Conservation (phyloP, 1,284 basidiomycete species). For the Melampsora larici-populina region DNA sequence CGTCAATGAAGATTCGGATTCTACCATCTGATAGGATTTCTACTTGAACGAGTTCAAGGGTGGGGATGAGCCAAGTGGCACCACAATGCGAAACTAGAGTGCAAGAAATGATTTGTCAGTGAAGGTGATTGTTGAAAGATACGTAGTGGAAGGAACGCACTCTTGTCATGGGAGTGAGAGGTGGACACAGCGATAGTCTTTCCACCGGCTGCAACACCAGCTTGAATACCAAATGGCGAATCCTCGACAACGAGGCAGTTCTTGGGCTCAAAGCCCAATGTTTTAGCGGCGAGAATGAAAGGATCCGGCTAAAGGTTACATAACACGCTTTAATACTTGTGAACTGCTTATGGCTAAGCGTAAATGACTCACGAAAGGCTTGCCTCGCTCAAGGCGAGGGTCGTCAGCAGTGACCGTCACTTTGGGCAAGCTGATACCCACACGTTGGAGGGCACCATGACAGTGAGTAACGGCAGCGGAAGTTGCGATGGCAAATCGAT, state of each 20-base stretch:
- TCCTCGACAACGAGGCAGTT: constrained; percentile 65
- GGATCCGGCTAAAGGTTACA: constrained; percentile 61
- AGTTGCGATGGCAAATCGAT: constrained; percentile 69
- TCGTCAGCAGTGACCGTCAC: constrained; percentile 77
- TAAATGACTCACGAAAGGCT: constrained; percentile 49
- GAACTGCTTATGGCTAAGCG: too few species aligned
- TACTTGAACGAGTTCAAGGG: constrained; percentile 55
- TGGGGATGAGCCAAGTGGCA: constrained; percentile 35
- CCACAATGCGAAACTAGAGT: constrained; percentile 28
- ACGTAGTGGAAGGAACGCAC: neutral
- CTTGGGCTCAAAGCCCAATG: constrained; percentile 62
- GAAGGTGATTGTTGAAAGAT: neutral
- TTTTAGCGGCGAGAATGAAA: constrained; percentile 69
- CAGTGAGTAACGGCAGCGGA: constrained; percentile 69
- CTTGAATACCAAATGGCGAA: constrained; percentile 58
- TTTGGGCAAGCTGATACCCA: constrained; percentile 67
- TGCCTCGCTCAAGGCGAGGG: constrained; percentile 55
- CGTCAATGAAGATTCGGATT: constrained; percentile 49
- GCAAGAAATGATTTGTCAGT: neutral
- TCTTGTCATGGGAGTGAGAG: constrained; percentile 52
- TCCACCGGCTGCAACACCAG: constrained; percentile 66
- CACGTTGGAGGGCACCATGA: constrained; percentile 67
- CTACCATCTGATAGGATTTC: constrained; percentile 50
- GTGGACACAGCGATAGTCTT: constrained; percentile 73
- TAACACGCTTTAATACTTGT: too few species aligned